Percentiles rank a stretch among this genome's conserved stretches.
Evolutionary conservation across 208 protist genomes (phyloP).

Genomic region (Leishmania turanica): DNA sequence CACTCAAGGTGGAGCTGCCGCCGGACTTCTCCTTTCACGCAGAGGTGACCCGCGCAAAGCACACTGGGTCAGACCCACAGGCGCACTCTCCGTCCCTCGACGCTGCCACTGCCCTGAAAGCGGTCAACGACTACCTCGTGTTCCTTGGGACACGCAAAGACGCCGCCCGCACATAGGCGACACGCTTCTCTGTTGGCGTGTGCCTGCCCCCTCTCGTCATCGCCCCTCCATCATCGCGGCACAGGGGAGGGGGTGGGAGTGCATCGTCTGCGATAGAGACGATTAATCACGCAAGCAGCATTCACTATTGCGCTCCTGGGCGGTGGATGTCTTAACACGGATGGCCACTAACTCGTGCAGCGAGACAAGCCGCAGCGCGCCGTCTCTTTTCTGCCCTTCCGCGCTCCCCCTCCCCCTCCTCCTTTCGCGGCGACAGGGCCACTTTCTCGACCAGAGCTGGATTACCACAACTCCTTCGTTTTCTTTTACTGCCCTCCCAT

Average conservation of each 20-base stretch:
- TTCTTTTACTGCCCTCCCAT: conserved; percentile 2
- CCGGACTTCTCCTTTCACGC: conserved; percentile 53
- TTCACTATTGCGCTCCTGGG: background rate
- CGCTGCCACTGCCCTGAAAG: conserved; percentile 38
- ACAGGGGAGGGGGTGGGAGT: background rate
- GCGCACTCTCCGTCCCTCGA: conserved; percentile 38
- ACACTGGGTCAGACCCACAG: conserved; percentile 1
- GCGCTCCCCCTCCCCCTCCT: background rate
- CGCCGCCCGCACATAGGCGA: conserved; percentile 24
- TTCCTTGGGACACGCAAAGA: conserved; percentile 79
- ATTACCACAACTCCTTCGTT: background rate
- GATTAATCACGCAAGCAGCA: background rate
- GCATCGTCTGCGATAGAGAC: conserved; percentile 1
- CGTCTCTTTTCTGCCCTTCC: background rate
- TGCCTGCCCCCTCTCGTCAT: background rate
- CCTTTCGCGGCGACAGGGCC: background rate
- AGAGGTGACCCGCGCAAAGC: conserved; percentile 34
- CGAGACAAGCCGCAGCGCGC: background rate
- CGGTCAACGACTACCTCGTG: conserved; percentile 62
- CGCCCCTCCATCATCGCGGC: background rate
- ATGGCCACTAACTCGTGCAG: background rate
- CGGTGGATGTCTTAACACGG: background rate
- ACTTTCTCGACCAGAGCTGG: background rate
- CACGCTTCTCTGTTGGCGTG: background rate
- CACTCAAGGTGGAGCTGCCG: conserved; percentile 70